Evolutionary conservation across 148 eudicot genomes (phyloP), one percentile per base, ranked within the genome.

Genomic region (Camellia granthamiana): DNA sequence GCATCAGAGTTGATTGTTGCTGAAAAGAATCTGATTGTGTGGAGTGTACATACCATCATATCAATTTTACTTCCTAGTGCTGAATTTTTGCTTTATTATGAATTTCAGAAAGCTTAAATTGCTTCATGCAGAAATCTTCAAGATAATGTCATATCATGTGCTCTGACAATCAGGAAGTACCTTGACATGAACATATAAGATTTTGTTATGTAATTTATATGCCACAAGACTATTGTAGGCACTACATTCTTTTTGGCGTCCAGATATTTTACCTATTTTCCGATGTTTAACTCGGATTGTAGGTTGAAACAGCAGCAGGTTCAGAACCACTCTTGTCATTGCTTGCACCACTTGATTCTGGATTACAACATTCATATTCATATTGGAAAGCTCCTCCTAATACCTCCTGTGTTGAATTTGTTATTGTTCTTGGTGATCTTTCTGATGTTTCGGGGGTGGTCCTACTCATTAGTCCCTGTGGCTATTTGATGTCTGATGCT

Each of bases 361-460:
- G 92, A 82, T 79, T 90, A 72, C 87, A 81, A 64, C 88, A 88
- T 79, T 89, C 90, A 30, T 30, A 30, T 30, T 30, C 38, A 71
- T 92, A 90, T 80, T 96, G 99, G 99, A 93, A 87, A 85, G 97
- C 99, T 86, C 97, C 99, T 70, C 81, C 90, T 49, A 89, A 76
- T 91, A 79, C 84, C 86, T 87, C 90, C 75, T 81, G 58, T 68
- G 89, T 93, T 77, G 99, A 96, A 81, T 88, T 96, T 84, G 89
- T 84, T 71, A 86, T 96, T 75, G 98, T 87, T 81, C 97, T 96
- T 77, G 79, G 90, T 76, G 84, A 81, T 86, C 79, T 90, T 80
- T 96, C 99, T 64, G 93, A 92, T 90, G 99, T 95, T 70, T 90
- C 90, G 30, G 95, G 93, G 73, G 97, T 91, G 80, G 74, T 86